These are phyloP conservation scores for Scolecobasidium constrictum DNA, from an alignment of 2,329 filamentous ascomycete species.

Conservation along the genomic window DNA sequence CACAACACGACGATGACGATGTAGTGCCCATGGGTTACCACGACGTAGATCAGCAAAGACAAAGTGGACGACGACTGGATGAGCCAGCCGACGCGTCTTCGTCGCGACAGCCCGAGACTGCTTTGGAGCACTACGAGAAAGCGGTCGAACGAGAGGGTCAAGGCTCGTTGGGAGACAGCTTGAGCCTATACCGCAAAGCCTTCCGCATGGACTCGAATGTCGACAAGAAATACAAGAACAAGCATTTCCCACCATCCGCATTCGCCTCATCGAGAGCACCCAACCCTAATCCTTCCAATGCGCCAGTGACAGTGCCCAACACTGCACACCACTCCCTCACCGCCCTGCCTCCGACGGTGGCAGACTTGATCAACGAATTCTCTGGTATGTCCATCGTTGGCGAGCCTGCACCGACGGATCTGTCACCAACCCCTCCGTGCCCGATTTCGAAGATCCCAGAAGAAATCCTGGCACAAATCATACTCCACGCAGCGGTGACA, in stretches of 20 bases:
- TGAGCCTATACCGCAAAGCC: constrained; percentile 79
- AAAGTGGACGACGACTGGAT: constrained; percentile 29
- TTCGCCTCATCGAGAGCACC: constrained; percentile 37
- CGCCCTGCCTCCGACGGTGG: constrained; percentile 42
- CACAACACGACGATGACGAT: constrained; percentile 20
- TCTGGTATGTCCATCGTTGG: constrained; percentile 57
- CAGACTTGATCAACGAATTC: constrained; percentile 69
- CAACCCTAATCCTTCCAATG: constrained; percentile 35
- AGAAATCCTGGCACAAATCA: constrained; percentile 73
- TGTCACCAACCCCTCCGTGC: constrained; percentile 63
- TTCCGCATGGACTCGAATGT: constrained; percentile 82
- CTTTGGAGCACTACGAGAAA: constrained; percentile 84
- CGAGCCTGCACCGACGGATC: constrained; percentile 58
- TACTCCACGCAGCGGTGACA: constrained; percentile 57
- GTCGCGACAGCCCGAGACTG: constrained; percentile 39
- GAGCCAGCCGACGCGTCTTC: constrained; percentile 27
- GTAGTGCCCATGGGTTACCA: constrained; percentile 30
- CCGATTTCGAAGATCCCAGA: constrained; percentile 68
- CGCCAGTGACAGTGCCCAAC: constrained; percentile 40
- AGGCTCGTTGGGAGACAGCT: constrained; percentile 79
- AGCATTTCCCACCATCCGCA: constrained; percentile 66
- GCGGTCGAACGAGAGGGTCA: constrained; percentile 81
- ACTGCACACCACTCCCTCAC: constrained; percentile 48
- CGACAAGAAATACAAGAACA: constrained; percentile 78
- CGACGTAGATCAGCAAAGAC: constrained; percentile 32